Conservation (phyloP, 805 yeast species). For the Monosporozyma servazzii region DNA sequence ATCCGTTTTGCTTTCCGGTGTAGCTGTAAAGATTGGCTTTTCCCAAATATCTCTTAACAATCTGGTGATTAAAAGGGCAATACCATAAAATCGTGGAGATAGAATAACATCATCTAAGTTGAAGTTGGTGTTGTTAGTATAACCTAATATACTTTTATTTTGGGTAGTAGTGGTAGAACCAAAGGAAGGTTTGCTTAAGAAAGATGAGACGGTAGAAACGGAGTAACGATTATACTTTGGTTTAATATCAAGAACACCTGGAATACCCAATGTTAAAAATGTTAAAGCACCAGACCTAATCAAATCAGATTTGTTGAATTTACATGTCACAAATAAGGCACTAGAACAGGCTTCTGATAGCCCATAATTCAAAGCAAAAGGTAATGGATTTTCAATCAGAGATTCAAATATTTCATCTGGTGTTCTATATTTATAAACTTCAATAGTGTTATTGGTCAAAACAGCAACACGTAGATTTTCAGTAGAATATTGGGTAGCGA, state of each 20-base stretch:
- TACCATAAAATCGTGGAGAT: conserved; percentile 87
- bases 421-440: conserved; percentile 65
- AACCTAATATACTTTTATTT: not conserved
- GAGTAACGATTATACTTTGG: conserved; percentile 32
- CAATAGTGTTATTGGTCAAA: conserved; percentile 69
- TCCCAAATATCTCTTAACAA: conserved; percentile 75
- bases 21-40: conserved; percentile 48
- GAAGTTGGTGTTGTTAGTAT: conserved; percentile 10
- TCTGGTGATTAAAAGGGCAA: conserved; percentile 69
- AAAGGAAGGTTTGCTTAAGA: conserved; percentile 18
- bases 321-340: conserved; percentile 75
- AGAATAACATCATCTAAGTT: conserved; percentile 69
- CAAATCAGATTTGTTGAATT: conserved; percentile 50
- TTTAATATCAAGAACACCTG: conserved; percentile 35
- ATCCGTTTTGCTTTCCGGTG: conserved; percentile 14
- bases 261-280: conserved; percentile 36
- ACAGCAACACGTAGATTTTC: conserved; percentile 68
- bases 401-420: conserved; percentile 72
- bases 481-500: conserved; percentile 75
- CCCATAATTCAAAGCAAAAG: conserved; percentile 73
- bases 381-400: conserved; percentile 57
- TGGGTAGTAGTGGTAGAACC: conserved; percentile 11
- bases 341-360: conserved; percentile 84
- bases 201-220: conserved; percentile 23
- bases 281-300: conserved; percentile 36